A percentile compares a stretch with the other conserved stretches of the same genome.
Evolutionary conservation across 2,329 filamentous ascomycete species (phyloP).

Genomic region (Nigrospora osmanthi): DNA sequence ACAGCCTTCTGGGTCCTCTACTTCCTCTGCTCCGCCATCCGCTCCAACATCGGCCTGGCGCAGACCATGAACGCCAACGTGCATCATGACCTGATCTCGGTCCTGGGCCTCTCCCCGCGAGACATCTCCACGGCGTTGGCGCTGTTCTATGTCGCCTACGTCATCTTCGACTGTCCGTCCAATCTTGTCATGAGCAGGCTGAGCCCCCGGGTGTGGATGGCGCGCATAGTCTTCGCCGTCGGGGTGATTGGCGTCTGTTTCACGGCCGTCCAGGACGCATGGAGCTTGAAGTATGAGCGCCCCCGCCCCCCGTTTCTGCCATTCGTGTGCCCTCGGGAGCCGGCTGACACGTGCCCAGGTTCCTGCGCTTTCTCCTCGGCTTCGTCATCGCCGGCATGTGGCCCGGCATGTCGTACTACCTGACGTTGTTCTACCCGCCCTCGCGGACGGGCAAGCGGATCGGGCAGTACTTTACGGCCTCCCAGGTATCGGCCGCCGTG

Average conservation of each 20-base stretch:
- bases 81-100: conserved; percentile 66
- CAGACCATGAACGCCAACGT: conserved; percentile 78
- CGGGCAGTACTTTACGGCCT: conserved; percentile 81
- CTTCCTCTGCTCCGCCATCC: conserved; percentile 86
- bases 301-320: no score
- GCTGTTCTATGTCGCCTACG: conserved; percentile 88
- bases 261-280: conserved; percentile 70
- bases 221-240: conserved; percentile 80
- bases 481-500: conserved; percentile 81
- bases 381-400: conserved; percentile 90
- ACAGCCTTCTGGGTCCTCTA: conserved; percentile 82
- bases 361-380: conserved; percentile 78
- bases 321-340: background rate
- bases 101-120: conserved; percentile 61
- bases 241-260: conserved; percentile 79
- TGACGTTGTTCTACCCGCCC: conserved; percentile 87
- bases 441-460: conserved; percentile 81
- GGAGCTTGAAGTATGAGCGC: conserved; percentile 83
- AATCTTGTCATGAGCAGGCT: conserved; percentile 83
- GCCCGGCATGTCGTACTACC: conserved; percentile 90
- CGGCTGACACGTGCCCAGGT: conserved; percentile 25
- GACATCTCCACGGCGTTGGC: conserved; percentile 80
- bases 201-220: conserved; percentile 86
- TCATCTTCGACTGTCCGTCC: conserved; percentile 80
- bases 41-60: conserved; percentile 86